Evolutionary conservation across 192 early-diverging fungal species (phyloP), one percentile per base, ranked within the genome.

Genomic region (Chytriomyces sp.): DNA sequence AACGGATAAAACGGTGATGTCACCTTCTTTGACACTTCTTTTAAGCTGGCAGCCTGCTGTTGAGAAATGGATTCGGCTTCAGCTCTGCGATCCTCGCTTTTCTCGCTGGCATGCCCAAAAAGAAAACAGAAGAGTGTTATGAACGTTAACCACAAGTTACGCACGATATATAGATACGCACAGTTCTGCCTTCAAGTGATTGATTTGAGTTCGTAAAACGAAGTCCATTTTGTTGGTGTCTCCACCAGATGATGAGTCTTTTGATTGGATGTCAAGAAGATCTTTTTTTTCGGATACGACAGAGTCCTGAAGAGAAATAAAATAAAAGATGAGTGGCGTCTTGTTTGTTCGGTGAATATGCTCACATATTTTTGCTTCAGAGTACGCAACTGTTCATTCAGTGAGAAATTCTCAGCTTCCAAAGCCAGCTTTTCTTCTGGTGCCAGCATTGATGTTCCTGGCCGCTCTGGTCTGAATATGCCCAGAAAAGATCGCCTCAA

Each of bases 141-240:
- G 18, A 48, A 61, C 48, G n/a, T 53, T n/a, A 63, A 24, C 10
- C 13, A 8, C 43, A 20, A 60, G 23, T 64, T 53, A 64, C 0
- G 20, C n/a, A 24, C 43, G 73, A 50, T 77, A 16, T 18, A 13
- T n/a, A 13, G 50, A 78, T 0, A 60, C 72, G 82, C 86, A 94
- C 89, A 98, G 80, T 43, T 96, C 93, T 62, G 89, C 87, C 59
- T 93, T 93, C 72, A 98, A 81, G 49, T 90, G 91, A 46, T 94
- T 93, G 73, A 96, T 95, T 81, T 98, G 96, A 24, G 91, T 87
- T 45, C 89, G 83, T 84, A 95, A 86, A 57, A 97, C 75, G 76
- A 95, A 95, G 69, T 98, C 95, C 20, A 57, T 13, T 57, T 57
- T 57, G 20, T 20, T 57, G 20, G 53, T 57, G 53, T 57, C 53